Percentiles rank a stretch among this genome's conserved stretches.
phyloP scores from a whole-genome alignment of 805 yeast genomes.

The Candida manassasensis region DNA sequence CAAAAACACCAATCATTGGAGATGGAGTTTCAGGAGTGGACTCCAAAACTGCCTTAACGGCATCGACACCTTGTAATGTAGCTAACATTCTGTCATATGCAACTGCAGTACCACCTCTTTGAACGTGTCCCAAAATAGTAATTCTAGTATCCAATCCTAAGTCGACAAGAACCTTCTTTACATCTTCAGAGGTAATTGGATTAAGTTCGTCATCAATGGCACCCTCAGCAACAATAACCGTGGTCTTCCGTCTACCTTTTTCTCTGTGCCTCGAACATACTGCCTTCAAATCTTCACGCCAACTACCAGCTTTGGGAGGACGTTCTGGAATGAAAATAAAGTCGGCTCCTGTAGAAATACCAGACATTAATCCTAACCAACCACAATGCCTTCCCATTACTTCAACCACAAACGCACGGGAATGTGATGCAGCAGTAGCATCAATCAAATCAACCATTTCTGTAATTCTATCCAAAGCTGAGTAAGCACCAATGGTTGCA shows the following conservation, averaged over 20 bases:
- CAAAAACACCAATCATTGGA: slow-evolving; percentile 71
- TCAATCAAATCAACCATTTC: slow-evolving; percentile 76
- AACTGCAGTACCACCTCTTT: slow-evolving; percentile 79
- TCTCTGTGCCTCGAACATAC: slow-evolving; percentile 61
- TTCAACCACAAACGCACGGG: slow-evolving; percentile 78
- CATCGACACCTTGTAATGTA: slow-evolving; percentile 78
- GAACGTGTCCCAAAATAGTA: slow-evolving; percentile 76
- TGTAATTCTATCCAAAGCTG: slow-evolving; percentile 72
- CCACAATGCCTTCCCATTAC: slow-evolving; percentile 92
- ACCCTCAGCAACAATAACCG: slow-evolving; percentile 80
- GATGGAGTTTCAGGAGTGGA: slow-evolving; percentile 68
- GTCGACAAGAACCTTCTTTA: slow-evolving; percentile 58
- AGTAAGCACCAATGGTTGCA: slow-evolving; percentile 76
- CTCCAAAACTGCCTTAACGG: slow-evolving; percentile 70
- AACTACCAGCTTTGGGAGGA: slow-evolving; percentile 58
- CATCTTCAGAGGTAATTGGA: slow-evolving; percentile 63
- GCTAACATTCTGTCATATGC: slow-evolving; percentile 70
- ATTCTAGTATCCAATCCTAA: slow-evolving; percentile 74
- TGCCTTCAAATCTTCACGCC: slow-evolving; percentile 65
- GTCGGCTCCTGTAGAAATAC: slow-evolving; percentile 76
- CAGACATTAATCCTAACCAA: slow-evolving; percentile 81
- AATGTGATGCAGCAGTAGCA: slow-evolving; percentile 79
- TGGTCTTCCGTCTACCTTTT: slow-evolving; percentile 73
- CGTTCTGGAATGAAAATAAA: slow-evolving; percentile 76
- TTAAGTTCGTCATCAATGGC: slow-evolving; percentile 67